Evolutionary conservation across 805 yeast genomes (phyloP), one percentile per base, ranked within the genome.

Genomic region (Hanseniaspora valbyensis): DNA sequence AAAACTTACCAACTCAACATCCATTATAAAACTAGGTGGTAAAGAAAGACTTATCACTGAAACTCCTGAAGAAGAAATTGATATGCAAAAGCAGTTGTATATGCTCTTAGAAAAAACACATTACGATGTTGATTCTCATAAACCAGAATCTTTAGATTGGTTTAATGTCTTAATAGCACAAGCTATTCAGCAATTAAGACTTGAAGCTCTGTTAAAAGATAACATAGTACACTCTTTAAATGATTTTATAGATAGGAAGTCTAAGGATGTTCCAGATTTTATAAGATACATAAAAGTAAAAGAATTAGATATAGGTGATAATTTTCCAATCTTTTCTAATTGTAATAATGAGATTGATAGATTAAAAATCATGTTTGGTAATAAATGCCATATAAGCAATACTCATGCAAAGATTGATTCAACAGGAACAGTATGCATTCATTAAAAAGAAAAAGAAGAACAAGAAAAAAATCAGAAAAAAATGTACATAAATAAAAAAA

Each of bases 91-190:
- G 14, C 61, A 58, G 38, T 65, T 71, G 39, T 65, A 68, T 24
- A 63, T 77, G 0, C 85, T 92, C 19, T 68, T 92, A 36, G 96
- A 90, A 55, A 89, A 88, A 58, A 88, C 96, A 0, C 87, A 87
- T 61, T 92, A 92, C 65, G 84, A 92, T 60, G 96, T 92, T 1
- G 79, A 80, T 42, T 80, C 78, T 24, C 98, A 92, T 63, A 72
- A 80, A 16, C 76, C 96, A 0, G 98, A 92, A 67, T 83, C 96
- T 0, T 68, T 92, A 54, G 98, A 92, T 63, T 92, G 98, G 98
- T 87, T 92, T 64, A 92, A 90, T 56, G 96, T 92, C 1, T 70
- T 92, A 33, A 75, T 92, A 18, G 98, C 96, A 0, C 96, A 92
- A 63, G 80, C 88, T 7, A 79, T 92, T 24, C 77, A 85, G 29